Evolutionary conservation across 495 filamentous ascomycete genomes (phyloP), one percentile per base, ranked within the genome.

Genomic region (Staphylotrichum longicolle): DNA sequence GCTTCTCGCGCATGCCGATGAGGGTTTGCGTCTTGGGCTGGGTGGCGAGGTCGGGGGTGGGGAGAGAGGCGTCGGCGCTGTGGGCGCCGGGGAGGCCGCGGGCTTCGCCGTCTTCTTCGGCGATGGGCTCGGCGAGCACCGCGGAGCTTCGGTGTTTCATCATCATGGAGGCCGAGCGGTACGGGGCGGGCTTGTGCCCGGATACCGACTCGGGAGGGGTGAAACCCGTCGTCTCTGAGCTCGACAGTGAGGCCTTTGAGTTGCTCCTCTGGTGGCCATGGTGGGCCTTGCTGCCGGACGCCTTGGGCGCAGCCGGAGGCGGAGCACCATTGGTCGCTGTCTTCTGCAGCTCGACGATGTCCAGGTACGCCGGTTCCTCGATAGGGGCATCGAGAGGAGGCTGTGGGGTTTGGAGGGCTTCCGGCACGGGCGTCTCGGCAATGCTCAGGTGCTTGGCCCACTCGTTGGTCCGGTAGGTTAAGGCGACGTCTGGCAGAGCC

Each of bases 401-500:
- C 48, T 63, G 52, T 20, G 63, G 69, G 7, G 78, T 49, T 35
- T 80, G 73, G 9, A 89, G 70, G 2, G 81, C 78, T 12, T 93
- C 89, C 5, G 84, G 66, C n/a, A 89, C 86, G 32, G 91, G 92
- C 4, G 73, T 75, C 15, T 96, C 93, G 5, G 93, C 93, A 46
- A 80, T 74, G 35, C 86, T 83, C 20, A 96, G 76, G 73, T 96
- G 91, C 68, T 96, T 96, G 1, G 93, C 91, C 93, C 93, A 98
- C 76, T 98, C 93, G 65, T 96, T 96, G 5, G 92, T 97, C 50
- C 93, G 85, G 66, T 94, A 97, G 0, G 87, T 89, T 68, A 89
- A 78, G 1, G 91, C 85, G 10, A 96, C 79, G 56, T 80, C 87
- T 1, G 93, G 93, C n/a, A 86, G 53, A 20, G 77, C 78, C 3